Conservation (phyloP, 192 early-diverging fungal species). For the Spizellomyces sp. region DNA sequence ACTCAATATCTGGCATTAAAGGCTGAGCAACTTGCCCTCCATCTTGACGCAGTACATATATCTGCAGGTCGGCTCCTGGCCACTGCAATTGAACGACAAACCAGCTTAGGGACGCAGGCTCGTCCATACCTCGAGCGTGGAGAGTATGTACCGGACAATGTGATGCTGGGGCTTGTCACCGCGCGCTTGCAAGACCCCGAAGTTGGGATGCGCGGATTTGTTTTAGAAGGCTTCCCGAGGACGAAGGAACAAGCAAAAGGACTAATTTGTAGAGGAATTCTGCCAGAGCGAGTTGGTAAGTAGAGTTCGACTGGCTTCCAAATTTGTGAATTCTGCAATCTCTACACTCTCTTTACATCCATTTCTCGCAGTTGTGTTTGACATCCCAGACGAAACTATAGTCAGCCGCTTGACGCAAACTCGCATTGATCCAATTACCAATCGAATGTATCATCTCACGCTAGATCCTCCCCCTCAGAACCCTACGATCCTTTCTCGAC, state of each 20-base stretch:
- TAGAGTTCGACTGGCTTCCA: neutral
- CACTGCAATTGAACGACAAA: conserved; percentile 50
- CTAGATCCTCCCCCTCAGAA: conserved; percentile 40
- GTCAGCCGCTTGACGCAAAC: conserved; percentile 25
- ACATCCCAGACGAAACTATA: conserved; percentile 45
- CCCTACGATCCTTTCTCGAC: conserved; percentile 30
- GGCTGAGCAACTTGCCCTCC: conserved; percentile 42
- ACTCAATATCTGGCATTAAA: neutral
- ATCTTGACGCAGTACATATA: conserved; percentile 44
- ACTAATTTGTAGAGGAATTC: conserved; percentile 40
- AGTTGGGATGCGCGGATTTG: conserved; percentile 39
- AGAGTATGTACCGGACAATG: conserved; percentile 54
- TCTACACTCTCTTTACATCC: no score
- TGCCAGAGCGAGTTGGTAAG: conserved; percentile 43
- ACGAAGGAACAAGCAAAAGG: conserved; percentile 54
- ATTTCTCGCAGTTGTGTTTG: conserved; percentile 35
- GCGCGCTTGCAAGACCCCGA: conserved; percentile 50
- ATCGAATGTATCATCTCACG: conserved; percentile 38
- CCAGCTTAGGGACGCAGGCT: conserved; percentile 48
- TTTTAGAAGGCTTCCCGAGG: conserved; percentile 56
- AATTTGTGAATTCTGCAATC: neutral
- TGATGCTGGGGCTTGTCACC: conserved; percentile 51
- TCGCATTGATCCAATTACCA: conserved; percentile 51
- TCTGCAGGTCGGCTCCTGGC: conserved; percentile 40
- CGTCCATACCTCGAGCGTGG: conserved; percentile 52